Conservation (phyloP, 2,329 filamentous ascomycete species). For the Neofusicoccum sp. region DNA sequence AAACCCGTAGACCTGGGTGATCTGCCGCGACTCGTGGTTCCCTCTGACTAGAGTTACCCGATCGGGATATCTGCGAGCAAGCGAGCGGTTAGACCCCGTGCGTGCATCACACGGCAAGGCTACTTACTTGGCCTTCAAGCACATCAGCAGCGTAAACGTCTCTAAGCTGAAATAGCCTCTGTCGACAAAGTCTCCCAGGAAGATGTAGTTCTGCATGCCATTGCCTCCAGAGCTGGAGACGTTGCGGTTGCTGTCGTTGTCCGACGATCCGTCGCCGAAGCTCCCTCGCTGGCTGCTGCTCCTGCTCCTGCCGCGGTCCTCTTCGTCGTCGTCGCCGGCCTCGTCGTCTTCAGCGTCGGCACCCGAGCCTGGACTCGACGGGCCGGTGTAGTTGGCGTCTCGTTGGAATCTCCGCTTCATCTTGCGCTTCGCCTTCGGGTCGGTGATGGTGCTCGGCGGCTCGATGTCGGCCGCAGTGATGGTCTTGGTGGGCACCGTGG, state of each 20-base stretch:
- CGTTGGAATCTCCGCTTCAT: slow-evolving; percentile 62
- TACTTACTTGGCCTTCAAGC: slow-evolving; percentile 69
- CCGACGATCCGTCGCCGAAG: slow-evolving; percentile 46
- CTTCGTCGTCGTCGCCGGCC: slow-evolving; percentile 52
- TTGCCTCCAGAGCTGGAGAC: slow-evolving; percentile 48
- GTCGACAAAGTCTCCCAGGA: slow-evolving; percentile 74
- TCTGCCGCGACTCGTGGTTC: slow-evolving; percentile 97
- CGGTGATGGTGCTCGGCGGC: slow-evolving; percentile 83
- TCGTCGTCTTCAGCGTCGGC: slow-evolving; percentile 53
- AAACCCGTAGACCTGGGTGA: slow-evolving; percentile 98
- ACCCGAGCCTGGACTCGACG: slow-evolving; percentile 43
- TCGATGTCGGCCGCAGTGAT: slow-evolving; percentile 93
- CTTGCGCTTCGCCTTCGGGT: slow-evolving; percentile 85
- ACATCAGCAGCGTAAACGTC: slow-evolving; percentile 72
- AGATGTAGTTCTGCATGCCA: slow-evolving; percentile 70
- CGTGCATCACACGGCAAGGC: neutral
- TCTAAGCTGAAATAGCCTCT: slow-evolving; percentile 75
- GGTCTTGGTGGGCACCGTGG: slow-evolving; percentile 67
- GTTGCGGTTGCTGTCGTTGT: slow-evolving; percentile 40
- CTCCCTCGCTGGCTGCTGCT: slow-evolving; percentile 44
- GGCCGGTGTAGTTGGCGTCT: slow-evolving; percentile 57
- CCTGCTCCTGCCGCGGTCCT: slow-evolving; percentile 46
- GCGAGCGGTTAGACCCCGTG: slow-evolving; percentile 21
- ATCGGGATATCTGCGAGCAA: slow-evolving; percentile 63
- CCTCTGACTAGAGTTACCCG: slow-evolving; percentile 73